phyloP scores from a whole-genome alignment of 176 grass and related monocot species.

The Carex scoparia region DNA sequence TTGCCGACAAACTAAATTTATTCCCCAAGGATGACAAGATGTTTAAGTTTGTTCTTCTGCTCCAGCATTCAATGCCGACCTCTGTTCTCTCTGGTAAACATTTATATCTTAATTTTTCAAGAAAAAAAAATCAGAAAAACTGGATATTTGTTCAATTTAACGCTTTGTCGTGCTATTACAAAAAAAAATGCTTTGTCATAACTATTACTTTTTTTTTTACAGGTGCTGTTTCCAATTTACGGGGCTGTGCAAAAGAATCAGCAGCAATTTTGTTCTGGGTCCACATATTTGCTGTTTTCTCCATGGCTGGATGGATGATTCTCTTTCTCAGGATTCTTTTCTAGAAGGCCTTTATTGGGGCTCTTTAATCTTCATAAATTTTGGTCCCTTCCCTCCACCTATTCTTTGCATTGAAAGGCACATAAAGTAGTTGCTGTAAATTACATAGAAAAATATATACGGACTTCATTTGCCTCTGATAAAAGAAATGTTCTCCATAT shows the following conservation, averaged over 20 bases:
- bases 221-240: slow-evolving; percentile 80
- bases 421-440: neutral
- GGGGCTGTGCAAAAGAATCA: slow-evolving; percentile 93
- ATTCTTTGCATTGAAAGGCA: neutral
- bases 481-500: neutral
- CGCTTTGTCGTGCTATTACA: too few relatives aligned
- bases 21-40: slow-evolving; percentile 85
- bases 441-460: neutral
- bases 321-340: slow-evolving; percentile 79
- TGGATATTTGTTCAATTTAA: neutral
- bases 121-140: neutral
- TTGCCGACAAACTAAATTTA: slow-evolving; percentile 86
- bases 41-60: slow-evolving; percentile 94
- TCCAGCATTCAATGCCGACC: slow-evolving; percentile 98
- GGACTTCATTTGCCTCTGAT: neutral
- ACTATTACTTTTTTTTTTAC: neutral
- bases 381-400: neutral
- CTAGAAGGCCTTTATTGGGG: slow-evolving; percentile 16
- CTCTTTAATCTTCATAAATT: neutral
- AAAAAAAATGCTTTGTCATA: too few relatives aligned
- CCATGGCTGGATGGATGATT: slow-evolving; percentile 95
- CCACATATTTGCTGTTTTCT: slow-evolving; percentile 93
- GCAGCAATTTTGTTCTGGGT: slow-evolving; percentile 96
- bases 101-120: neutral
- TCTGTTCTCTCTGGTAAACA: slow-evolving; percentile 86